A percentile compares a stretch with the other conserved stretches of the same genome.
These are phyloP conservation scores for Panicum virgatum DNA, from an alignment of 202 grass and related monocot genomes.

Conservation along the genomic window DNA sequence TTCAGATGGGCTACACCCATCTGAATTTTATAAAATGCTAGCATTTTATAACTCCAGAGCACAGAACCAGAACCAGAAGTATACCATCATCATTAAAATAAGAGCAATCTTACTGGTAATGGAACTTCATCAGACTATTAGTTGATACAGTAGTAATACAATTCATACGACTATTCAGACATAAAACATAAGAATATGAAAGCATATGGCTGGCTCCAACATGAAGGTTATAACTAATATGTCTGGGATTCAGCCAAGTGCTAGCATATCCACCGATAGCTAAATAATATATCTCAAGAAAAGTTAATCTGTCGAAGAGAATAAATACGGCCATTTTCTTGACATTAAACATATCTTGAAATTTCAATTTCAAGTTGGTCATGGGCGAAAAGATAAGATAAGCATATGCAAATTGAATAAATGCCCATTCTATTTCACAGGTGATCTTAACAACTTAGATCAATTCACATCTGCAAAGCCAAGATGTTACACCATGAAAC, in stretches of 20 bases:
- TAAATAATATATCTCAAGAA: background rate
- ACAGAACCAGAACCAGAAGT: background rate
- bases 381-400: background rate
- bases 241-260: background rate
- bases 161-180: background rate
- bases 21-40: background rate
- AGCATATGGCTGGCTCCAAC: background rate
- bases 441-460: background rate
- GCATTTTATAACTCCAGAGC: background rate
- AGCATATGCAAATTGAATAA: background rate
- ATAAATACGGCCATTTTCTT: background rate
- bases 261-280: background rate
- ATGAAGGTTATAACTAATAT: background rate
- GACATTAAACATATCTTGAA: background rate
- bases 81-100: background rate
- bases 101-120: background rate
- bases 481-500: background rate
- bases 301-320: background rate
- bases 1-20: background rate
- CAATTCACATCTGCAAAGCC: background rate
- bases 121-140: background rate
- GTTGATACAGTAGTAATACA: background rate
- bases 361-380: background rate
- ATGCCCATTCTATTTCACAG: background rate
- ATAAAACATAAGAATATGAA: background rate